Conservation (phyloP, 768 basidiomycete genomes). For the Austroboletus eburneus region DNA sequence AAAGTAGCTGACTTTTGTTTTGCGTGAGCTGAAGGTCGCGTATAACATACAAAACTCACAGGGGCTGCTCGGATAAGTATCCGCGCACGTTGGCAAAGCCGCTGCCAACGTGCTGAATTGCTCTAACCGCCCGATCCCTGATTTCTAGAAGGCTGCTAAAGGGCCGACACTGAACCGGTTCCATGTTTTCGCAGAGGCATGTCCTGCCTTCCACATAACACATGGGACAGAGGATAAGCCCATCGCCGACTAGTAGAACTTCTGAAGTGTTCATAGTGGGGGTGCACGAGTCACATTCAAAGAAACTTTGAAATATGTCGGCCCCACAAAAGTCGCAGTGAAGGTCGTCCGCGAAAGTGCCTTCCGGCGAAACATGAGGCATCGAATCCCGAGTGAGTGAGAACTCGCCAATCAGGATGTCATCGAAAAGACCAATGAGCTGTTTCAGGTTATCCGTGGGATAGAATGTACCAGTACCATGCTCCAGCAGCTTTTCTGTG, state of each 20-base stretch:
- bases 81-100: slow-evolving; percentile 7
- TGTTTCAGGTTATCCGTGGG: slow-evolving; percentile 25
- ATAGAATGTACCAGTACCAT: not conserved
- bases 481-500: slow-evolving; percentile 6
- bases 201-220: slow-evolving; percentile 78
- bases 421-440: slow-evolving; percentile 46
- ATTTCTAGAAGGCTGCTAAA: slow-evolving; percentile 43
- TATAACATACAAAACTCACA: slow-evolving; percentile 16
- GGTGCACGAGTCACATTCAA: slow-evolving; percentile 59
- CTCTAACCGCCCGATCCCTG: slow-evolving; percentile 37
- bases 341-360: slow-evolving; percentile 28
- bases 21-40: slow-evolving; percentile 5
- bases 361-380: slow-evolving; percentile 27
- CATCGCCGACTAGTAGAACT: slow-evolving; percentile 34
- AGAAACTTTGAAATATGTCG: slow-evolving; percentile 80
- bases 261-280: slow-evolving; percentile 8
- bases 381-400: slow-evolving; percentile 35
- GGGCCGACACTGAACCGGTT: slow-evolving; percentile 52
- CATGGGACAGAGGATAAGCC: slow-evolving; percentile 55
- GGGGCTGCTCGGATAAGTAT: slow-evolving; percentile 15
- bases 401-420: slow-evolving; percentile 42
- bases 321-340: slow-evolving; percentile 77
- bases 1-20: slow-evolving; percentile 23
- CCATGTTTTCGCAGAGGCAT: slow-evolving; percentile 63
- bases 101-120: slow-evolving; percentile 18